A percentile compares a stretch with the other conserved stretches of the same genome.
Evolutionary conservation across 148 eudicot species (phyloP).

Genomic region (Simmondsia chinensis): DNA sequence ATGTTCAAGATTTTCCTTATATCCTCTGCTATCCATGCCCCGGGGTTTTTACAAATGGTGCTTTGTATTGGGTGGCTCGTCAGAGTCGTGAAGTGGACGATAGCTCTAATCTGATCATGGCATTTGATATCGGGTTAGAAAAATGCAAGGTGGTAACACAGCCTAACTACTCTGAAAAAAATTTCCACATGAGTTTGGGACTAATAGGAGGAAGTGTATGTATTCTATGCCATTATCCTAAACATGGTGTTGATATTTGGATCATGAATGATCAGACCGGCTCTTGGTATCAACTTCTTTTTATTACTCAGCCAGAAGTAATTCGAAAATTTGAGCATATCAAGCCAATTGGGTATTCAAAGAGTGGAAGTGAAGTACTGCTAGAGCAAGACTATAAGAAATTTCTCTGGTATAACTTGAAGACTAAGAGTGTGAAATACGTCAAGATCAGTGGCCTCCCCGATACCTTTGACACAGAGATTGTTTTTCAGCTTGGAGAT

Average conservation of each 20-base stretch:
- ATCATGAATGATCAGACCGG: not conserved
- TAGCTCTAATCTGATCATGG: not conserved
- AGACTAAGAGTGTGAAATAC: conserved; percentile 1
- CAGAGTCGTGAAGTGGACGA: not conserved
- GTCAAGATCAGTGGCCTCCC: not conserved
- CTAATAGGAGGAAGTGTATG: not conserved
- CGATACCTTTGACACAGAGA: not conserved
- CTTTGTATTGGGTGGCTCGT: conserved; percentile 3
- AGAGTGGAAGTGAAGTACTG: conserved; percentile 3
- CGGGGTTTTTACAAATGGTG: conserved; percentile 1
- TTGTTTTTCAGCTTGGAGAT: too few species aligned
- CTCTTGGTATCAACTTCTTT: conserved; percentile 2
- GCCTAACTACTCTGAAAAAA: not conserved
- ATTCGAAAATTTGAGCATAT: not conserved
- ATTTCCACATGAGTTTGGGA: conserved; percentile 3
- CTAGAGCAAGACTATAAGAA: conserved; percentile 4
- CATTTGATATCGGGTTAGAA: not conserved
- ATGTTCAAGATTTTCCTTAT: not conserved
- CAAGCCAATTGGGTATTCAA: conserved; percentile 6
- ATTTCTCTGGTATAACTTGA: conserved; percentile 12
- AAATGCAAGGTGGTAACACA: conserved; percentile 1
- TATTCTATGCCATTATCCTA: conserved; percentile 4
- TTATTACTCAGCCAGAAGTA: conserved; percentile 2
- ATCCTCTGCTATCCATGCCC: not conserved
- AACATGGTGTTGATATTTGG: conserved; percentile 1